phyloP scores from a whole-genome alignment of 768 basidiomycete species.

The Tephrocybe rancida region DNA sequence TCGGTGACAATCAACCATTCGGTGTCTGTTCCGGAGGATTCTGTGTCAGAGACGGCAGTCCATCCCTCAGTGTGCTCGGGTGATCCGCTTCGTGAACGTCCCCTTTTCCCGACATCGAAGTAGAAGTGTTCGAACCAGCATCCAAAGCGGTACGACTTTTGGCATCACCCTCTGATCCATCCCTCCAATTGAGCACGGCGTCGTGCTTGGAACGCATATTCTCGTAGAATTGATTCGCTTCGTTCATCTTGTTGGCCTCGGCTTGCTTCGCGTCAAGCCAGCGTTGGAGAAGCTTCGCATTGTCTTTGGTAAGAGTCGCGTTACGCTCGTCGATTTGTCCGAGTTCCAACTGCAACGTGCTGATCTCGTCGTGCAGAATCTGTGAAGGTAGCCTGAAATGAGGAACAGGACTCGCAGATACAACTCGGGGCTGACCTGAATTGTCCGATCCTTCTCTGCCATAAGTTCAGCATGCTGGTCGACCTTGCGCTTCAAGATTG shows the following conservation, averaged over 20 bases:
- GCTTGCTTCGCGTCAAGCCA: constrained; percentile 96
- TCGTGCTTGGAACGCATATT: constrained; percentile 79
- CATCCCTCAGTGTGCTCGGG: constrained; percentile 64
- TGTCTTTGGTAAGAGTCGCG: constrained; percentile 85
- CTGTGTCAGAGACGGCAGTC: constrained; percentile 68
- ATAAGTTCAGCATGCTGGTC: constrained; percentile 84
- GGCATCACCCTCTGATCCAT: constrained; percentile 31
- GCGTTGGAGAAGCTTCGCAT: constrained; percentile 91
- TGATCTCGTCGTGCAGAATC: constrained; percentile 95
- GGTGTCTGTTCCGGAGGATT: constrained; percentile 81
- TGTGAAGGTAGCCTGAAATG: constrained; percentile 30
- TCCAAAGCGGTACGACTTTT: constrained; percentile 29
- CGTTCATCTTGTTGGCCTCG: constrained; percentile 95
- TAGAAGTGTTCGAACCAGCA: constrained; percentile 31
- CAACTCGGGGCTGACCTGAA: constrained; percentile 64
- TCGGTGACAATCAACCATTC: constrained; percentile 85
- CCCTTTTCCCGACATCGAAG: constrained; percentile 71
- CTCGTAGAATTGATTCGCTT: constrained; percentile 88
- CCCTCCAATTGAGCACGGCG: constrained; percentile 60
- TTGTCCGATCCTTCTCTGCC: constrained; percentile 85
- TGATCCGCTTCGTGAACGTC: constrained; percentile 50
- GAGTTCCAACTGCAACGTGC: constrained; percentile 88
- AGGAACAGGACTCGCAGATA: background rate
- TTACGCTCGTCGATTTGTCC: constrained; percentile 89
- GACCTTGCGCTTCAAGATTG: constrained; percentile 70